Evolutionary conservation across 345 rosid species (phyloP).

Genomic region (Cardamine resedifolia): DNA sequence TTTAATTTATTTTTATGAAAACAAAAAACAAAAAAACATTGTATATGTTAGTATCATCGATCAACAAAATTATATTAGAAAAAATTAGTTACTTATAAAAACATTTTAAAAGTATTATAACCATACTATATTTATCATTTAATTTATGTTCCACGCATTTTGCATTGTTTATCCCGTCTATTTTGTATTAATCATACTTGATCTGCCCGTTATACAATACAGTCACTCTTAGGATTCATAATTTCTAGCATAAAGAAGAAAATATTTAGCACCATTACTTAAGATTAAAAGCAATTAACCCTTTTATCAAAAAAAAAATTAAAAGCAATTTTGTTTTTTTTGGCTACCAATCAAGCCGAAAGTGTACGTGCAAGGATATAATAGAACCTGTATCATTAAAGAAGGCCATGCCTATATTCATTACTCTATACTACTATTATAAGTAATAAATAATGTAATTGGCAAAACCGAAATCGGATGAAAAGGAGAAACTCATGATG

Average conservation of each 20-base stretch:
- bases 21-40: no score
- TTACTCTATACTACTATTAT: background rate
- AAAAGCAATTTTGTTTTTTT: no score
- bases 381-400: slow-evolving; percentile 17
- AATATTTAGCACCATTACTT: background rate
- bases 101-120: no score
- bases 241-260: background rate
- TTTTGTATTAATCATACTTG: background rate
- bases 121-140: no score
- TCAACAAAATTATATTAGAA: no score
- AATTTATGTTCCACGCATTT: no score
- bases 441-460: background rate
- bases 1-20: no score
- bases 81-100: no score
- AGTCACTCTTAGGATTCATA: background rate
- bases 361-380: slow-evolving; percentile 26
- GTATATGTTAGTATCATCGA: no score
- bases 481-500: slow-evolving; percentile 12
- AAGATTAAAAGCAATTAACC: background rate
- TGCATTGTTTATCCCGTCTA: background rate
- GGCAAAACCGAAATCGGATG: background rate
- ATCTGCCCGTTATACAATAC: background rate
- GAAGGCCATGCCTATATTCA: slow-evolving; percentile 25
- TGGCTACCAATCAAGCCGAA: slow-evolving; percentile 33
- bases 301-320: background rate